A percentile compares a stretch with the other conserved stretches of the same genome.
Evolutionary conservation across 805 yeast genomes (phyloP).

Genomic region (Barnettozyma populi): DNA sequence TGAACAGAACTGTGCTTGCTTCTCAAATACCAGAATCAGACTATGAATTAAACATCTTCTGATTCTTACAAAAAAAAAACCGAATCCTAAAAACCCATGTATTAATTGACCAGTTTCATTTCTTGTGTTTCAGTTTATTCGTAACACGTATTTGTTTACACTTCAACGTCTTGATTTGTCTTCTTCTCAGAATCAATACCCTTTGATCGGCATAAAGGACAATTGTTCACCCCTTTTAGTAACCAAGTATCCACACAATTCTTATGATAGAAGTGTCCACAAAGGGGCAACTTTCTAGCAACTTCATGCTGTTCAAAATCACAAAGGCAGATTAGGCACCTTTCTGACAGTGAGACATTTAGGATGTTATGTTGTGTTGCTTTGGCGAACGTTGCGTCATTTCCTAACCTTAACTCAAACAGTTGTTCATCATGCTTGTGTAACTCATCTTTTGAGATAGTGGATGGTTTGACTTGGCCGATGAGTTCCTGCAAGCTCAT

Average conservation of each 20-base stretch:
- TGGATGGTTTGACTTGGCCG: constrained; percentile 40
- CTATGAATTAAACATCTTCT: constrained; percentile 35
- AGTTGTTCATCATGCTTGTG: constrained; percentile 33
- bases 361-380: neutral
- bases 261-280: constrained; percentile 49
- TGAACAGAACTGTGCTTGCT: constrained; percentile 64
- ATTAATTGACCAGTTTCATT: neutral
- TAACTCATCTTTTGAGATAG: constrained; percentile 38
- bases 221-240: constrained; percentile 44
- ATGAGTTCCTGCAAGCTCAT: constrained; percentile 42
- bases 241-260: constrained; percentile 59
- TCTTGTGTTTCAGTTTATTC: neutral
- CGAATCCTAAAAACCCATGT: neutral
- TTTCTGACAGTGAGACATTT: neutral
- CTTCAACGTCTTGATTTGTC: neutral
- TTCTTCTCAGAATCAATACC: constrained; percentile 27
- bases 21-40: constrained; percentile 57
- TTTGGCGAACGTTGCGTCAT: constrained; percentile 2
- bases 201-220: constrained; percentile 51
- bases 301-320: constrained; percentile 42
- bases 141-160: neutral
- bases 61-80: neutral
- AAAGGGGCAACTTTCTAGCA: constrained; percentile 38
- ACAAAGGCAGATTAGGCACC: constrained; percentile 48
- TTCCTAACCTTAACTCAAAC: constrained; percentile 15